Evolutionary conservation across 805 yeast species (phyloP), one percentile per base, ranked within the genome.

Genomic region (Lipomyces sp.): DNA sequence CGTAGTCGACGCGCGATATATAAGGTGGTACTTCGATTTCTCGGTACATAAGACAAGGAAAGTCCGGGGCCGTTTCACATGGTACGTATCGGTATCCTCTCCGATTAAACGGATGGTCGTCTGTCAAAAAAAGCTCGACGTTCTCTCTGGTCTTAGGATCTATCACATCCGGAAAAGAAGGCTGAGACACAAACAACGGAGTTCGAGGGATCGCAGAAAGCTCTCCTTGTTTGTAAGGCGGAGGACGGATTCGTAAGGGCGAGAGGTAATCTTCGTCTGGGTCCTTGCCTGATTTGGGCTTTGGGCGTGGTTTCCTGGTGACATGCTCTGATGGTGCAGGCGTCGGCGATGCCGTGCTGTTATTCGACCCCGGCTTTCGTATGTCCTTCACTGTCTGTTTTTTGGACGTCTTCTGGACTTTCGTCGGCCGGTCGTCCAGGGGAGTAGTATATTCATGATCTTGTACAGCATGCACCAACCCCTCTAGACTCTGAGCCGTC

Each of bases 41-140:
- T 34, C 84, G 72, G 63, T 85, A 90, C 59, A 82, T 72, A 24
- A 80, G 69, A 11, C 82, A 74, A 2, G 70, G 66, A 49, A 87
- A 76, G 1, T 63, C 60, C 1, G 85, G 83, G 24, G 55, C 57
- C 0, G 95, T 89, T 2, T 82, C 74, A 63, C 96, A 86, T 14
- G 89, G 82, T 41, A 79, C 74, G 66, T 90, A 91, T 55, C 87
- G 81, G 70, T 83, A 91, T 1, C 95, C 91, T 45, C 93, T 70
- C 59, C 80, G 78, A 64, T 88, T 88, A 59, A 77, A 72, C 0
- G 97, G 96, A 45, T 81, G 79, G 49, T 89, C 96, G n/a, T 86
- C 95, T 22, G 76, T 72, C 31, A 70, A 66, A 58, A 63, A 73
- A 59, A 79, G 75, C 4, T 52, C 61, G 44, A 50, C 42, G 4